A percentile compares a stretch with the other conserved stretches of the same genome.
Conservation (phyloP, 345 rosid species). For the Aethionema arabicum region DNA sequence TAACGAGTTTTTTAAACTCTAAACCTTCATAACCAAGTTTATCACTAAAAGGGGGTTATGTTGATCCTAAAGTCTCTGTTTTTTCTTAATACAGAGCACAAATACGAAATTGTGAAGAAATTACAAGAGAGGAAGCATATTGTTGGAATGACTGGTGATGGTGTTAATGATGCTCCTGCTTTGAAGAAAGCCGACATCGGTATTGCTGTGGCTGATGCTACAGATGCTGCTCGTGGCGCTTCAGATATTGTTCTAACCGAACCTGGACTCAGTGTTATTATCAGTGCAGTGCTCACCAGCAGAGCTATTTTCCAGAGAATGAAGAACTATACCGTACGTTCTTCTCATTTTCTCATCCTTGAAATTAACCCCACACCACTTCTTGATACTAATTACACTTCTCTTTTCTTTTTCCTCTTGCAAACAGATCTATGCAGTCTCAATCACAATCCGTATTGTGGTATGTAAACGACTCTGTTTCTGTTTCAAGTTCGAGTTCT, state of each 20-base stretch:
- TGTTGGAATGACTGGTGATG: slow-evolving; percentile 99
- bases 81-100: slow-evolving; percentile 60
- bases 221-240: slow-evolving; percentile 96
- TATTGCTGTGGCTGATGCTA: slow-evolving; percentile 98
- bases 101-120: slow-evolving; percentile 91
- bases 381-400: slow-evolving; percentile 19
- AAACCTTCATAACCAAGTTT: too few species aligned
- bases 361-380: not conserved
- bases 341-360: slow-evolving; percentile 13
- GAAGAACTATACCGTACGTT: slow-evolving; percentile 92
- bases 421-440: slow-evolving; percentile 80
- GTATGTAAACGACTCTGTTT: slow-evolving; percentile 34
- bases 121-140: slow-evolving; percentile 94
- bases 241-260: slow-evolving; percentile 98
- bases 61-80: slow-evolving; percentile 16
- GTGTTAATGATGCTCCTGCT: slow-evolving; percentile 99
- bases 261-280: slow-evolving; percentile 92
- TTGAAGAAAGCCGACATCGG: slow-evolving; percentile 96
- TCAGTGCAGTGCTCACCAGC: slow-evolving; percentile 95
- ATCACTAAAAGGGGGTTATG: slow-evolving; percentile 4
- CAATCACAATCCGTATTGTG: slow-evolving; percentile 88
- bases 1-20: too few species aligned
- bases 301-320: slow-evolving; percentile 97
- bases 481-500: not conserved
- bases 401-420: slow-evolving; percentile 25